Evolutionary conservation across 768 basidiomycete species (phyloP).

Genomic region (Phlebiopsis gigantea): DNA sequence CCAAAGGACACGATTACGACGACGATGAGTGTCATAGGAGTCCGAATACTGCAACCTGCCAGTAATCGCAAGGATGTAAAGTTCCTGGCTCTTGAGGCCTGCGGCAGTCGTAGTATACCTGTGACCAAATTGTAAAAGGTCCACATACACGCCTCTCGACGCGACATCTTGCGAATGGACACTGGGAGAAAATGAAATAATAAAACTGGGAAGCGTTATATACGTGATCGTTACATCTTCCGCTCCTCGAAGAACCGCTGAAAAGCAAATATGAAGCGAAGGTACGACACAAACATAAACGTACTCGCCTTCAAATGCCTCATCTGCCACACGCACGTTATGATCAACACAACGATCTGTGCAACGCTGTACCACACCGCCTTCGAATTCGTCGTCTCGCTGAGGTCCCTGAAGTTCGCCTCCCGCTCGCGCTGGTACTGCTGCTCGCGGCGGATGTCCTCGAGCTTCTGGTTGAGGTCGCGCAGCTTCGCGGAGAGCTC

Average conservation of each 20-base stretch:
- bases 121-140: no score
- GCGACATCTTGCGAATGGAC: no score
- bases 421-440: constrained; percentile 98
- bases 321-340: constrained; percentile 90
- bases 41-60: no score
- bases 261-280: background rate
- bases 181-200: background rate
- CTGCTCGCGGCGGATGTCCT: constrained; percentile 91
- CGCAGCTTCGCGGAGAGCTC: constrained; percentile 79
- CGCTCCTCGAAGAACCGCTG: constrained; percentile 87
- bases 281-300: constrained; percentile 20
- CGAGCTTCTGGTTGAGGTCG: constrained; percentile 90
- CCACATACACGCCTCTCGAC: no score
- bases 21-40: no score
- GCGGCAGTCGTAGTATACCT: no score
- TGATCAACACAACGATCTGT: constrained; percentile 81
- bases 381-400: constrained; percentile 84
- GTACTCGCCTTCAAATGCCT: constrained; percentile 73
- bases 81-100: no score
- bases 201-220: background rate
- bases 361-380: constrained; percentile 93
- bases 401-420: constrained; percentile 81
- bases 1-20: no score
- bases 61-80: no score
- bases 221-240: constrained; percentile 54